phyloP scores from a whole-genome alignment of 176 grass and related monocot species.

The Ampelocalamus luodianensis region DNA sequence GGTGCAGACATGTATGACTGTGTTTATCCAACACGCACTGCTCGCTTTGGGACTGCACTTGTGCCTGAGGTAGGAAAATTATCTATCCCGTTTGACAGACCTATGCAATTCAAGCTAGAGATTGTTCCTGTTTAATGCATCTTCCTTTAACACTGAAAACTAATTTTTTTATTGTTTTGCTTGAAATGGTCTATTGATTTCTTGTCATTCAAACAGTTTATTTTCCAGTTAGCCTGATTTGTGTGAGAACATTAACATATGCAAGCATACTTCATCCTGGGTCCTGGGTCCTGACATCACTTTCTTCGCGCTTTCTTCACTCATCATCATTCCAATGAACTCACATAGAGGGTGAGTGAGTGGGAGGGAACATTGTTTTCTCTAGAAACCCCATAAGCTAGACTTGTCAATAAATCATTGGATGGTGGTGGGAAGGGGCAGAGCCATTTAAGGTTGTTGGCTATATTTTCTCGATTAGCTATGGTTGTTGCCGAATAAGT shows the following conservation, averaged over 20 bases:
- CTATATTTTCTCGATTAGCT: neutral
- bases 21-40: slow-evolving; percentile 94
- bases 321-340: neutral
- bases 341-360: neutral
- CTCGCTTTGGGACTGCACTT: slow-evolving; percentile 92
- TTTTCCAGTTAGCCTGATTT: slow-evolving; percentile 3
- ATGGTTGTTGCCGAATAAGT: neutral
- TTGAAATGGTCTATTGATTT: neutral
- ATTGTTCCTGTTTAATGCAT: neutral
- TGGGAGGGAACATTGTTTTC: neutral
- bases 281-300: neutral
- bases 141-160: neutral
- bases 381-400: slow-evolving; percentile 10
- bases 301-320: neutral
- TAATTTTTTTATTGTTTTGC: slow-evolving; percentile 2
- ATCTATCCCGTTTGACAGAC: slow-evolving; percentile 5
- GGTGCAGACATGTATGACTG: slow-evolving; percentile 99
- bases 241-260: slow-evolving; percentile 5
- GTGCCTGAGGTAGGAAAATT: slow-evolving; percentile 77
- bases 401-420: neutral
- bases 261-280: slow-evolving; percentile 1
- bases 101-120: slow-evolving; percentile 8
- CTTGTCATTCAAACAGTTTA: neutral
- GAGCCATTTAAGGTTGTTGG: neutral
- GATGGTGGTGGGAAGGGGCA: neutral